Evolutionary conservation across 2,329 filamentous ascomycete species (phyloP).

Genomic region (Paecilomyces variotii): DNA sequence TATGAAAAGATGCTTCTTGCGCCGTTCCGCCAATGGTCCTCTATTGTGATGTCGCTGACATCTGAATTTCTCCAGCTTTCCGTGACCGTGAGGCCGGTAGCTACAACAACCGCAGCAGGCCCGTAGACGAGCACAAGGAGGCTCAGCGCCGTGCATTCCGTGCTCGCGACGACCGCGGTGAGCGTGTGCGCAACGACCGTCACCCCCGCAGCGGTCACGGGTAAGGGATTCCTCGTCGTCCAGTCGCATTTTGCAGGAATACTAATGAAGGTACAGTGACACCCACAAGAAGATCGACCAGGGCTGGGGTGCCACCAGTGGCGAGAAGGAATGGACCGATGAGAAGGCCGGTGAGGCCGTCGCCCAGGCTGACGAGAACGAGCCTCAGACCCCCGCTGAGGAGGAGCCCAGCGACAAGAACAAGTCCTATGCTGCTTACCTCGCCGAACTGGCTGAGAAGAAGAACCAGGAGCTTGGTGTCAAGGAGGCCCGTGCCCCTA

Average conservation of each 20-base stretch:
- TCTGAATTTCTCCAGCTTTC: slow-evolving; percentile 55
- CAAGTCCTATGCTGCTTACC: slow-evolving; percentile 85
- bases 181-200: slow-evolving; percentile 50
- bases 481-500: slow-evolving; percentile 74
- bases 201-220: slow-evolving; percentile 53
- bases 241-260: slow-evolving; percentile 5
- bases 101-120: slow-evolving; percentile 72
- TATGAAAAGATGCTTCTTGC: background rate
- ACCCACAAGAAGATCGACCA: slow-evolving; percentile 55
- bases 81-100: slow-evolving; percentile 77
- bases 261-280: slow-evolving; percentile 26
- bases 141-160: slow-evolving; percentile 38
- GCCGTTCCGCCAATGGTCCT: background rate
- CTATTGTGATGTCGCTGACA: background rate
- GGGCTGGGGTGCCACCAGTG: slow-evolving; percentile 80
- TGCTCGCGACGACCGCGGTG: slow-evolving; percentile 55
- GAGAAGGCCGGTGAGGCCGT: slow-evolving; percentile 88
- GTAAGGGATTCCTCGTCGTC: slow-evolving; percentile 36
- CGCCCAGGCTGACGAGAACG: slow-evolving; percentile 75
- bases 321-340: slow-evolving; percentile 77
- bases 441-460: slow-evolving; percentile 68
- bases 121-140: slow-evolving; percentile 59
- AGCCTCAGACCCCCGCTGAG: slow-evolving; percentile 47
- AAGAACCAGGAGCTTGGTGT: slow-evolving; percentile 58
- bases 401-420: slow-evolving; percentile 72